Percentiles rank a stretch among this genome's conserved stretches.
Conservation (phyloP, 371 early-diverging fungal genomes). For the Apophysomyces ossiformis region DNA sequence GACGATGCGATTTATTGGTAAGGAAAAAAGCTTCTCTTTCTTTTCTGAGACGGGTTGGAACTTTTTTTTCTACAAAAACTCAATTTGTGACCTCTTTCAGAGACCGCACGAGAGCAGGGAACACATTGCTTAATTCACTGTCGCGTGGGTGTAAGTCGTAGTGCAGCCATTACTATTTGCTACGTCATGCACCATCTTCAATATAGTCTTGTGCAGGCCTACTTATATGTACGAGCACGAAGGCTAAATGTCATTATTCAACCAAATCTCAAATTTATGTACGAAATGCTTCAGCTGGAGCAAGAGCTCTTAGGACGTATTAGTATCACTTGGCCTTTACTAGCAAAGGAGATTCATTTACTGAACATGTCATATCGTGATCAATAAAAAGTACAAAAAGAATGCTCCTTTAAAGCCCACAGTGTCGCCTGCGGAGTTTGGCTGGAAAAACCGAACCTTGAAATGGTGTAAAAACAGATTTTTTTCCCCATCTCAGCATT, state of each 20-base stretch:
- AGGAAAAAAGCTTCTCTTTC: slow-evolving; percentile 10
- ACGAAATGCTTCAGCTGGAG: slow-evolving; percentile 67
- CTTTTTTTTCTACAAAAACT: no score
- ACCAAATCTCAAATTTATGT: slow-evolving; percentile 74
- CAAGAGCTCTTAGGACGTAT: slow-evolving; percentile 38
- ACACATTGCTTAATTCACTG: slow-evolving; percentile 62
- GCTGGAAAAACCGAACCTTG: slow-evolving; percentile 1
- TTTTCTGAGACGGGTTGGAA: no score
- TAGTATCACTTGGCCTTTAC: slow-evolving; percentile 42
- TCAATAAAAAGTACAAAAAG: background rate
- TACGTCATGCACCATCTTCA: slow-evolving; percentile 63
- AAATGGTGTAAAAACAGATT: slow-evolving; percentile 7
- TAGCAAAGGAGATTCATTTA: slow-evolving; percentile 42
- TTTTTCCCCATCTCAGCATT: slow-evolving; percentile 17
- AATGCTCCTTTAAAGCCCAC: background rate
- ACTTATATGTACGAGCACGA: slow-evolving; percentile 66
- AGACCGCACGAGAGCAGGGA: slow-evolving; percentile 37
- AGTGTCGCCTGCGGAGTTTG: slow-evolving; percentile 5
- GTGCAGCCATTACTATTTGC: slow-evolving; percentile 70
- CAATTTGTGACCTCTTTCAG: slow-evolving; percentile 18
- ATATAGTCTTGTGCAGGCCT: slow-evolving; percentile 59
- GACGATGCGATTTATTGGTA: slow-evolving; percentile 64
- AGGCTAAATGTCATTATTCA: slow-evolving; percentile 72
- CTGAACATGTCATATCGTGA: slow-evolving; percentile 47
- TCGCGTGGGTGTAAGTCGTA: slow-evolving; percentile 70